Base-by-base conservation (phyloP, 352 stramenopile species). In the Globisporangium alternatum region DNA sequence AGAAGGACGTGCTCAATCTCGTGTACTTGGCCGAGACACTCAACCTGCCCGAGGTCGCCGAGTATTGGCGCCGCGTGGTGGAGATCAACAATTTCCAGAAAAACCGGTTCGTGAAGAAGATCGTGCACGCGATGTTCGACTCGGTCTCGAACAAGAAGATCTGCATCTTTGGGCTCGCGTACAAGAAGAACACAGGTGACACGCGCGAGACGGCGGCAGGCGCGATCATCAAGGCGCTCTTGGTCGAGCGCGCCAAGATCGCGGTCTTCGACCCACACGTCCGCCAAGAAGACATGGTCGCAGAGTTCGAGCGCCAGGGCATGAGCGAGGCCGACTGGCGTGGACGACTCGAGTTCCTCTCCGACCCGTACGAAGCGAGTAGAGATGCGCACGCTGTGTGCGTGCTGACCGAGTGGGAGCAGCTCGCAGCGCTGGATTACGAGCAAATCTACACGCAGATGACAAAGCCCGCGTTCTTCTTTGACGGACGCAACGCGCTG, bases 81-180 rank as follows among this genome's bases (percentile, higher is more conserved):
- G 81, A 86, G 25, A 99, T 99, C 95, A 99, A 99, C 86, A 97
- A 99, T 63, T 99, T 98, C 81, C 98, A 99, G 80, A 99, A 99
- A 90, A 91, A 91, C 31, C 91, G 98, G n/a, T 99, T 99, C 74
- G 97, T 94, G 6, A 91, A 97, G 65, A 98, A 96, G 52, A 99
- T 99, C 77, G 96, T 99, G 52, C 76, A 82, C 13, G 83, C 82
- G 45, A 99, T 99, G 97, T 99, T 99, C 77, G 99, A 99, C 88
- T 99, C 97, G 35, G 96, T 99, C 33, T 99, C 97, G 30, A 98
- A 98, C 70, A 99, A 99, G 81, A 98, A 98, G 77, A 99, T 99
- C 75, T 98, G 96, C 57, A 83, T 99, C 64, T 89, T 99, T 17
- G 98, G 98, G 66, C 99, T 99, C 78, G 98, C 98, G 17, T 99